Evolutionary conservation across 352 stramenopile species (phyloP), one percentile per base, ranked within the genome.

Genomic region (Globisporangium abappressorium): DNA sequence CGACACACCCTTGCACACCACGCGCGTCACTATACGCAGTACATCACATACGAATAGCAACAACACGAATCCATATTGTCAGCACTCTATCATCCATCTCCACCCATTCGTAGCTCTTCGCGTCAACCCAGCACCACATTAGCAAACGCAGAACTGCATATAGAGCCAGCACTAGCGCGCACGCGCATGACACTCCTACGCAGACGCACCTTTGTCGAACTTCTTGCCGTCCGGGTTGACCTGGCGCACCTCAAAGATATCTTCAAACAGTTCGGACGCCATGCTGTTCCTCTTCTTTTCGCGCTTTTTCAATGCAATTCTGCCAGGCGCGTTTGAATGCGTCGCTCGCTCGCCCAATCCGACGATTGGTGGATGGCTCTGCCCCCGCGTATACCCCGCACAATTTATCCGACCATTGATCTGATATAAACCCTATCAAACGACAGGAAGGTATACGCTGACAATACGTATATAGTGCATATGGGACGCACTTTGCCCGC

Each of bases 171-270:
- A 56, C 36, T 49, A 24, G n/a, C 20, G 12, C 4, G 36, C 1
- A 30, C 36, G 3, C 38, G 38, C 36, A 43, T 43, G 36, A 43
- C 12, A 43, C 14, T 6, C 15, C 8, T 38, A 46, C 38, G 9
- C 20, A 9, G 14, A 69, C 77, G 66, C 66, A 95, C 89, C 89
- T 82, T 96, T 97, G 79, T 98, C 90, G 65, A 98, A 98, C 80
- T 99, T 99, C 86, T 99, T 99, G 38, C 97, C 97, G 64, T 99
- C 97, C 22, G 97, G 97, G 80, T 99, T 99, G 28, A 99, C 71
- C 68, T 97, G 84, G 51, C 90, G 97, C 67, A 99, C 95, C 84
- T 98, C 94, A 74, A 99, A 99, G 68, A 99, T 99, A 80, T 99
- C 97, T 82, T 99, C 97, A 87, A 99, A 99, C 57, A 99, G 77